phyloP scores from a whole-genome alignment of 129 eudicot species.

The Centella asiatica region DNA sequence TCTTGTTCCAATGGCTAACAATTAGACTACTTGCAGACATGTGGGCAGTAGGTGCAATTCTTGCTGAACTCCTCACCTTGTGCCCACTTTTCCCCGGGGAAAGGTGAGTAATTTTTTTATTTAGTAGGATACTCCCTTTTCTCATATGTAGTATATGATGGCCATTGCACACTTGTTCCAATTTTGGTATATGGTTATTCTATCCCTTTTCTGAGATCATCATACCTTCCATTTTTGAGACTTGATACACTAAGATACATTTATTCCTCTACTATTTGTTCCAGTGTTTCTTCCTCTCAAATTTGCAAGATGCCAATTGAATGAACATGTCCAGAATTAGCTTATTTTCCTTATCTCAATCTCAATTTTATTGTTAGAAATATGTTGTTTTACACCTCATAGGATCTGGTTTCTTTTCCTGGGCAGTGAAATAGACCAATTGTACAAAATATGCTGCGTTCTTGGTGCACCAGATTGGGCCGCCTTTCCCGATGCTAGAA shows the following conservation, averaged over 20 bases:
- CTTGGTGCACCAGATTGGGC: constrained; percentile 85
- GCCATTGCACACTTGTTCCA: too few relatives aligned
- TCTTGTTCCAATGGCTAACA: neutral
- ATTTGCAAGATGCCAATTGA: neutral
- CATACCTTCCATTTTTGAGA: too few relatives aligned
- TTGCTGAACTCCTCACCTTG: constrained; percentile 85
- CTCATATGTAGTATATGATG: too few relatives aligned
- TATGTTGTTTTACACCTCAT: neutral
- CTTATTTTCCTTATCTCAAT: neutral
- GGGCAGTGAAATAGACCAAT: constrained; percentile 91
- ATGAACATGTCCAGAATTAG: neutral
- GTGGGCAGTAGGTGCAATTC: constrained; percentile 99
- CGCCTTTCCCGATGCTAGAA: constrained; percentile 60
- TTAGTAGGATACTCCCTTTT: neutral
- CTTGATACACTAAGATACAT: too few relatives aligned
- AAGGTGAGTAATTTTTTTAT: constrained; percentile 34
- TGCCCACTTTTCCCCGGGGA: constrained; percentile 89
- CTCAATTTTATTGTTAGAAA: neutral
- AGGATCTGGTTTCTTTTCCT: constrained; percentile 8
- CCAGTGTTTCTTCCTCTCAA: neutral
- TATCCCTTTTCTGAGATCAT: too few relatives aligned
- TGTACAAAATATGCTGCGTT: constrained; percentile 82
- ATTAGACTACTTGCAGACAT: constrained; percentile 49
- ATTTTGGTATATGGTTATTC: too few relatives aligned
- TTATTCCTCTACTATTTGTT: neutral